These are phyloP conservation scores for Primulina huaijiensis DNA, from an alignment of 257 asterid species.

Conservation along the genomic window DNA sequence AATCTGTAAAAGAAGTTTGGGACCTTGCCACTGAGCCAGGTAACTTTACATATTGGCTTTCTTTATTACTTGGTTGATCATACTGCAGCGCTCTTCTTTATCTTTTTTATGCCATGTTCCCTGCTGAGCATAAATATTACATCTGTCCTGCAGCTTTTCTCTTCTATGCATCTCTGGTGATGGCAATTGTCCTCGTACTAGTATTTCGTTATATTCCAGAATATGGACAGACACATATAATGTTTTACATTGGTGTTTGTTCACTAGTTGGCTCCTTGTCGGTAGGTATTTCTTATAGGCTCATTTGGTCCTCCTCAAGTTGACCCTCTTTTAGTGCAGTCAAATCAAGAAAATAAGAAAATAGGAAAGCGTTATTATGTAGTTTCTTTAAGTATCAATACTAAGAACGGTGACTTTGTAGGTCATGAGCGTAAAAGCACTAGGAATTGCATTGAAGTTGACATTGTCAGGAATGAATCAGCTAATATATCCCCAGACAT, in stretches of 20 bases:
- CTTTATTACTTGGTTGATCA: slow-evolving; percentile 2
- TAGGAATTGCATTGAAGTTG: slow-evolving; percentile 91
- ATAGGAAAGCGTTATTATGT: neutral
- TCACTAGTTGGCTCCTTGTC: slow-evolving; percentile 82
- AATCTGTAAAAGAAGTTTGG: slow-evolving; percentile 95
- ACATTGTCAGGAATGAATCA: slow-evolving; percentile 90
- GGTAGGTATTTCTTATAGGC: slow-evolving; percentile 49
- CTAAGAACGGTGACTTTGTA: slow-evolving; percentile 33
- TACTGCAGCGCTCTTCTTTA: slow-evolving; percentile 11
- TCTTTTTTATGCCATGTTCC: neutral
- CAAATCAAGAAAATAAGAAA: neutral
- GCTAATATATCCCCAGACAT: slow-evolving; percentile 84
- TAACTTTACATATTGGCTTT: slow-evolving; percentile 24
- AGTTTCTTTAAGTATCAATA: slow-evolving; percentile 14
- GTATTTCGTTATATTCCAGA: slow-evolving; percentile 60
- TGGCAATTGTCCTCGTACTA: slow-evolving; percentile 43
- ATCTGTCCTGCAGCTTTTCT: slow-evolving; percentile 57
- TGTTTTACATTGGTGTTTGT: slow-evolving; percentile 73
- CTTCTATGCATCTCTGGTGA: slow-evolving; percentile 55
- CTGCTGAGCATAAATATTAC: slow-evolving; percentile 27
- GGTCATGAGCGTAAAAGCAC: slow-evolving; percentile 98
- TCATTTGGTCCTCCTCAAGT: slow-evolving; percentile 7
- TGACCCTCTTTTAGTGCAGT: neutral
- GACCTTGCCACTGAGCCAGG: slow-evolving; percentile 96
- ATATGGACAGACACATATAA: slow-evolving; percentile 77